Evolutionary conservation across 352 stramenopile species (phyloP).

Genomic region (Phytophthora pisi): DNA sequence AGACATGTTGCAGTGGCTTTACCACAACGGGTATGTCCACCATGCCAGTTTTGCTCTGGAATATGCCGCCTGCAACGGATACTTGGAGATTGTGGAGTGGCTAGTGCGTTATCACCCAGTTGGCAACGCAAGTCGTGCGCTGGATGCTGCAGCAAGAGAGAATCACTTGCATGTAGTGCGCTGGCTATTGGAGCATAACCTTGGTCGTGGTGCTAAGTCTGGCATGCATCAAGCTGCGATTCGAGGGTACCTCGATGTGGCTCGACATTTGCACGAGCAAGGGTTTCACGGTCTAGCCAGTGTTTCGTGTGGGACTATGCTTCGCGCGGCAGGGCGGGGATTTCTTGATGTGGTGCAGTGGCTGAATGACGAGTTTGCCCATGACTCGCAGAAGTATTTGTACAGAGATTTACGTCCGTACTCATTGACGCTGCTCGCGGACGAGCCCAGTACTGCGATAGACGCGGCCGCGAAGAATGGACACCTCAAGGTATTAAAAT

Average conservation of each 20-base stretch:
- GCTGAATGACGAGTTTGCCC: slow-evolving; percentile 29
- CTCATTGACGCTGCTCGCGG: slow-evolving; percentile 27
- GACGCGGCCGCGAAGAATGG: slow-evolving; percentile 35
- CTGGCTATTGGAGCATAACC: slow-evolving; percentile 32
- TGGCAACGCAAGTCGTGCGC: slow-evolving; percentile 37
- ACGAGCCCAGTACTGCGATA: slow-evolving; percentile 35
- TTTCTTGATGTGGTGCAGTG: slow-evolving; percentile 39
- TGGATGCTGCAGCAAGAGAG: slow-evolving; percentile 32
- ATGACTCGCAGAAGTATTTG: slow-evolving; percentile 16
- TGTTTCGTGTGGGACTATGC: slow-evolving; percentile 37
- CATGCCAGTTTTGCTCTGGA: slow-evolving; percentile 37
- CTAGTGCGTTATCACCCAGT: slow-evolving; percentile 34
- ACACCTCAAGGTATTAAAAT: slow-evolving; percentile 29
- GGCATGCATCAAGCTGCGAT: slow-evolving; percentile 39
- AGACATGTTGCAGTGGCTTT: slow-evolving; percentile 35
- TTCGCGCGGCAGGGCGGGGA: slow-evolving; percentile 31
- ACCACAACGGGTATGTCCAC: slow-evolving; percentile 33
- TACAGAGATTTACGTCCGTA: slow-evolving; percentile 31
- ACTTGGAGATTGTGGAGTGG: slow-evolving; percentile 47
- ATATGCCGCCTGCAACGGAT: slow-evolving; percentile 40
- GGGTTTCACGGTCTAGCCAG: slow-evolving; percentile 24
- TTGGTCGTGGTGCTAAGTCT: slow-evolving; percentile 32
- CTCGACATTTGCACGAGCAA: slow-evolving; percentile 28
- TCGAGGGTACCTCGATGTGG: slow-evolving; percentile 33
- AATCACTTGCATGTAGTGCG: slow-evolving; percentile 28